Evolutionary conservation across 169 alveolate species (phyloP), one percentile per base, ranked within the genome.

Genomic region (Plasmodium vinckei): DNA sequence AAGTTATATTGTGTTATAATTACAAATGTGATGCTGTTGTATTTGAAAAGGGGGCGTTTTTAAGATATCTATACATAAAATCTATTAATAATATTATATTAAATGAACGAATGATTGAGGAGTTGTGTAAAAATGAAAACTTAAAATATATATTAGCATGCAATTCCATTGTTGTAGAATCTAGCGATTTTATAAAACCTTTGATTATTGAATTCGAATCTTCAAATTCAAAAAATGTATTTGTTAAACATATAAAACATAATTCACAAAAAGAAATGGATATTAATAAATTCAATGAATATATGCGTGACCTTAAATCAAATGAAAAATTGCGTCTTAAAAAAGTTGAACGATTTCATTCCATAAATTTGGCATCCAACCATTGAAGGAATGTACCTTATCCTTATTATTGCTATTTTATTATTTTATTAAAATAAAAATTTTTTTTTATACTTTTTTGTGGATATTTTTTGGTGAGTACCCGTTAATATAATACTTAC

Each of bases 151-250:
- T 75, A 19, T 42, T 75, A 75, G 27, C 88, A 51, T 25, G 75
- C 9, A 75, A 75, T 75, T 64, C 88, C n/a, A 63, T 75, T 61
- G 70, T 75, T 61, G 19, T 75, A 23, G 88, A 75, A 19, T 75
- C 88, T 39, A 75, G 53, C 23, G 88, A 75, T 75, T 75, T 75
- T 75, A 47, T 75, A 19, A 75, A 75, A 68, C 88, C 88, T 13
- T 67, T 75, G 1, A 75, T 75, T 25, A 63, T 75, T 9, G 88
- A 75, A 49, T 75, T 75, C 51, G 88, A 75, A 39, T 75, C 88
- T 21, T 61, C 73, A 17, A 42, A 49, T 44, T 25, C 75, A 17
- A 75, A 63, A 57, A 75, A 54, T 7, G 42, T 75, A 47, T 75
- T 75, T 9, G 88, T 75, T 47, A 75, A 21, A 33, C 88, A 75